A percentile compares a stretch with the other conserved stretches of the same genome.
Evolutionary conservation across 208 protist genomes (phyloP).

Genomic region (Trypanosoma avium): DNA sequence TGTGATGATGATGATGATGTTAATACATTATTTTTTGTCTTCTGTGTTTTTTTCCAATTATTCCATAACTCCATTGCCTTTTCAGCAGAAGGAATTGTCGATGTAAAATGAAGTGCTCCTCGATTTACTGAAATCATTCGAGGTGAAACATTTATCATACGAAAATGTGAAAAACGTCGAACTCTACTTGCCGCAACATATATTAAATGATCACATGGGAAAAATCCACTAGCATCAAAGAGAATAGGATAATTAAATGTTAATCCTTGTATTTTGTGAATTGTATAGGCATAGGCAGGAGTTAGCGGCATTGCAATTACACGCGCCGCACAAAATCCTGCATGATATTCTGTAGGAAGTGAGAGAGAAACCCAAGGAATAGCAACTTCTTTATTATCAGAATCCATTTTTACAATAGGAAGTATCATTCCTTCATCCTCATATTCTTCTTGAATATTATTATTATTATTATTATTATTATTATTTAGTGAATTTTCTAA

Average conservation of each 20-base stretch:
- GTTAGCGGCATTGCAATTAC: constrained; percentile 71
- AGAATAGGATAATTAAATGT: constrained; percentile 70
- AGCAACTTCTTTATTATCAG: constrained; percentile 48
- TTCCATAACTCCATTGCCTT: constrained; percentile 31
- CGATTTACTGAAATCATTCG: constrained; percentile 70
- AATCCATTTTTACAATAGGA: constrained; percentile 81
- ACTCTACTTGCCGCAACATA: constrained; percentile 89
- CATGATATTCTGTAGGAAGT: constrained; percentile 10
- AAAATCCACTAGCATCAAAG: constrained; percentile 74
- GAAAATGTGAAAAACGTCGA: constrained; percentile 61
- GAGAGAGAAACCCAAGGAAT: constrained; percentile 72
- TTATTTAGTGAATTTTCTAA: background rate
- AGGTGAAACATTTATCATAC: constrained; percentile 70
- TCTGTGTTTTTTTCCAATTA: constrained; percentile 23
- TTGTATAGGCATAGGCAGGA: constrained; percentile 89
- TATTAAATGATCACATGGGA: constrained; percentile 84
- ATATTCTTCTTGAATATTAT: background rate
- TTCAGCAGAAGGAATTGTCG: constrained; percentile 27
- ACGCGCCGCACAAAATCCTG: constrained; percentile 41
- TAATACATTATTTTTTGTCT: background rate
- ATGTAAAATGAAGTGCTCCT: constrained; percentile 59
- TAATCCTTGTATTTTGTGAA: constrained; percentile 90
- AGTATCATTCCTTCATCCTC: constrained; percentile 21
- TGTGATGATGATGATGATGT: background rate
- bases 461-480: background rate